Base-by-base conservation (phyloP, 805 yeast genomes). In the Candida hungchunana region DNA sequence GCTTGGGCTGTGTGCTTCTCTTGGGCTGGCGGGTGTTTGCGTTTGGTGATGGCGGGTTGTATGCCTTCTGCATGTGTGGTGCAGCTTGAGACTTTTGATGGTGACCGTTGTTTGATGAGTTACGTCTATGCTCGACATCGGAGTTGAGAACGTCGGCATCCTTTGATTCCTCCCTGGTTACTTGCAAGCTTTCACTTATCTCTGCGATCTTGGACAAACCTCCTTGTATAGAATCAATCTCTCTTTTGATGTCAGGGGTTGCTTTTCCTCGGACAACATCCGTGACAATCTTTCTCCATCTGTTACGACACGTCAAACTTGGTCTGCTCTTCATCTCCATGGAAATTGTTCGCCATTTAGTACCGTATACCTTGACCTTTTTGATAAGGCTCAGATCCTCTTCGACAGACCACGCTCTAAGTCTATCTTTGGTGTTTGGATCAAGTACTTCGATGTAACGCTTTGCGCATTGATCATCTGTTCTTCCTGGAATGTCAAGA, bases 391-490 rank as follows among this genome's bases (percentile, higher is more conserved):
- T 59, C 26, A 82, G 59, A 55, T 89, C 97, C 56, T 89, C 96
- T 8, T 76, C 84, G 19, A 69, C 51, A 1, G 76, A 64, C 97
- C 97, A 89, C 3, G 82, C 79, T 47, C 86, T 71, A 29, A 87
- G 65, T 37, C 96, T 62, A 46, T 82, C 87, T 41, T 77, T 77
- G 8, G 88, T 82, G 36, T 65, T 62, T 6, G 97, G 96, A 49
- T 86, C 93, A 40, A 89, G 59, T 2, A 87, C 96, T 52, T 89
- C 97, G 12, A 80, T 77, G 56, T 85, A 89, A 50, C 97, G 65
- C 53, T 89, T 89, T 2, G 95, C 85, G 64, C 97, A 89, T 63
- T 89, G 97, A 58, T 88, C 96, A 52, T 88, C 96, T 0, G 95
- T 89, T 54, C 97, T 69, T 5, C 96, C 95, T 4, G 76, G 74